Conservation (phyloP, 805 yeast species). For the Sugiyamaella valdiviana region DNA sequence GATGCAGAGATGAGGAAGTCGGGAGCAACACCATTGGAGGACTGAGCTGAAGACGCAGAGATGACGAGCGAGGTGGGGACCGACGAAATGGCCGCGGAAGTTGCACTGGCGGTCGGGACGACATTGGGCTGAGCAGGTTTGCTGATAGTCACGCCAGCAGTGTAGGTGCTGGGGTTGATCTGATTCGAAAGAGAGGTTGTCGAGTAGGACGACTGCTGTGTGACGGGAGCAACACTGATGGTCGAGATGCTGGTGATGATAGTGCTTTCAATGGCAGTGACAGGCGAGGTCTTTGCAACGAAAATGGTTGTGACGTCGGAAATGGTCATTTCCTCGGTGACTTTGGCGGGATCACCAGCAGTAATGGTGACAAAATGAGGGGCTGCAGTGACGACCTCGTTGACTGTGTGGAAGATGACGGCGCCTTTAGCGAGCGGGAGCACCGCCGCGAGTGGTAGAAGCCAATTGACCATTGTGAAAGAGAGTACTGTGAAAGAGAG, state of each 20-base stretch:
- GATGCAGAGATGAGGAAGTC: too few relatives aligned
- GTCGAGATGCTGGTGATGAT: constrained; percentile 29
- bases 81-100: constrained; percentile 7
- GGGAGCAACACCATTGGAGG: background rate
- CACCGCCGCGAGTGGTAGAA: background rate
- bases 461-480: background rate
- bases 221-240: constrained; percentile 29
- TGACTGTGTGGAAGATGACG: constrained; percentile 2
- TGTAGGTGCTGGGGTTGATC: constrained; percentile 30
- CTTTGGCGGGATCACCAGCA: constrained; percentile 12
- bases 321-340: constrained; percentile 20
- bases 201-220: constrained; percentile 27
- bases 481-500: background rate
- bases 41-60: background rate
- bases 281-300: constrained; percentile 28
- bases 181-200: constrained; percentile 28
- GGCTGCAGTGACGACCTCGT: constrained; percentile 17
- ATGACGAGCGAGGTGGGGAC: background rate
- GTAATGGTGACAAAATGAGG: constrained; percentile 17
- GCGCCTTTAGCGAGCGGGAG: constrained; percentile 1
- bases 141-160: constrained; percentile 18
- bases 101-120: constrained; percentile 16
- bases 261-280: constrained; percentile 30
- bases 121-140: constrained; percentile 4
- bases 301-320: constrained; percentile 27